Base-by-base conservation (phyloP, 306 rosid species). In the Abrus precatorius region DNA sequence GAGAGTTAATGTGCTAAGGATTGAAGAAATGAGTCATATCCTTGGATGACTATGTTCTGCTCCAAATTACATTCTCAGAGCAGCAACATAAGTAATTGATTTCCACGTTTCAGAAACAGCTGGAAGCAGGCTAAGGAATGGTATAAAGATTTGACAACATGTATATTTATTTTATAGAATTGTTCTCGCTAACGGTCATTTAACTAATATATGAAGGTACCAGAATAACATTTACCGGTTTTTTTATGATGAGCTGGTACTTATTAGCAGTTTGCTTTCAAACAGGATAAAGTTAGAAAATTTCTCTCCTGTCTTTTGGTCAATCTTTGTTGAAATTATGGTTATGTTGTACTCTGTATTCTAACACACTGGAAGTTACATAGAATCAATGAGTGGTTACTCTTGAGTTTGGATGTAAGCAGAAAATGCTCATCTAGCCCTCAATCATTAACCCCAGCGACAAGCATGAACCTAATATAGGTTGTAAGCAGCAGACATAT, bases 1-100 rank as follows among this genome's bases (percentile, higher is more conserved):
- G 69, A 71, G 66, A 44, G 9, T 44, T 2, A 64, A 8, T 57
- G 4, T 20, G 63, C 66, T 30, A 55, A 84, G n/a, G 34, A 7
- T 71, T 44, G 57, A 30, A 65, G 68, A 76, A 54, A 29, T 49
- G 52, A 47, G 69, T 53, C 55, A n/a, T 63, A 64, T 47, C 72
- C 47, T 78, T 72, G 56, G 57, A 72, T 77, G 70, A 52, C 62
- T n/a, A 41, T 69, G 30, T 70, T 60, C 43, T 61, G 41, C 71
- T n/a, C 63, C 75, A 52, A 75, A 34, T 70, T 28, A 67, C 40
- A 38, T 53, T 43, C 76, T 61, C 6, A 34, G 33, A 61, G 57
- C 43, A 13, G 64, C 74, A 41, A 48, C 50, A 32, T 20, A 30
- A 47, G 67, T 30, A 14, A 44, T 61, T 61, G 55, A 13, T 28